Conservation (phyloP, 139 green algal genomes). For the Chlamydomonas sp. region DNA sequence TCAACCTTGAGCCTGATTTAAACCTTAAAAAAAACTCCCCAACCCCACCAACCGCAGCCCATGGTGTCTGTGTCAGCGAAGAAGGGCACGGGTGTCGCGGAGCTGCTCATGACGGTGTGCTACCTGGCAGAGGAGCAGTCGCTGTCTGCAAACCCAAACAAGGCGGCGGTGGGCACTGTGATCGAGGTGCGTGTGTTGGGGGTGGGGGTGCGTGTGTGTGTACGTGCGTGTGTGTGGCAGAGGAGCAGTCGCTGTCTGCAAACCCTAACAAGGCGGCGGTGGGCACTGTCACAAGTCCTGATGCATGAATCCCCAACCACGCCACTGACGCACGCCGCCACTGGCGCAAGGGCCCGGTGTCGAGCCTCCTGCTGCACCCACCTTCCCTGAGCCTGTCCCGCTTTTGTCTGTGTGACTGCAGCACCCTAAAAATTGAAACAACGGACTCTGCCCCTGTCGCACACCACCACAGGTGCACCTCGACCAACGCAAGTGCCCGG, state of each 20-base stretch:
- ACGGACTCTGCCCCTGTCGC: no score
- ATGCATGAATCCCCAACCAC: no score
- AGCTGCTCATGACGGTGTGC: slow-evolving; percentile 59
- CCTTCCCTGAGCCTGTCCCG: no score
- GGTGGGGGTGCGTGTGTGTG: no score
- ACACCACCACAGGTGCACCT: no score
- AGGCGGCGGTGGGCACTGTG: slow-evolving; percentile 74
- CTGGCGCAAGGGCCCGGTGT: slow-evolving; percentile 66
- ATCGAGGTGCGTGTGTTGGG: no score
- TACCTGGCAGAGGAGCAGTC: slow-evolving; percentile 81
- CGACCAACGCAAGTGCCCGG: slow-evolving; percentile 71
- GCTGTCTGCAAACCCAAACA: slow-evolving; percentile 68
- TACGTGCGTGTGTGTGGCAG: no score
- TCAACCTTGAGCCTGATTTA: no score
- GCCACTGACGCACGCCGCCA: slow-evolving; percentile 88
- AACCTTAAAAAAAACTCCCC: no score
- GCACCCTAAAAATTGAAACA: no score
- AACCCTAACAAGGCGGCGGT: slow-evolving; percentile 62
- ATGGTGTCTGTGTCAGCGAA: slow-evolving; percentile 88
- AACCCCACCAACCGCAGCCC: no score
- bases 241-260: slow-evolving; percentile 74
- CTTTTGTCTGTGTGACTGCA: no score
- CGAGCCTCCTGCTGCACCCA: slow-evolving; percentile 88
- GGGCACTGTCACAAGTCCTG: slow-evolving; percentile 90
- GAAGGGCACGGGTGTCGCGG: slow-evolving; percentile 44